phyloP scores from a whole-genome alignment of 441 rosid species.

The Dalechampia spathulata region DNA sequence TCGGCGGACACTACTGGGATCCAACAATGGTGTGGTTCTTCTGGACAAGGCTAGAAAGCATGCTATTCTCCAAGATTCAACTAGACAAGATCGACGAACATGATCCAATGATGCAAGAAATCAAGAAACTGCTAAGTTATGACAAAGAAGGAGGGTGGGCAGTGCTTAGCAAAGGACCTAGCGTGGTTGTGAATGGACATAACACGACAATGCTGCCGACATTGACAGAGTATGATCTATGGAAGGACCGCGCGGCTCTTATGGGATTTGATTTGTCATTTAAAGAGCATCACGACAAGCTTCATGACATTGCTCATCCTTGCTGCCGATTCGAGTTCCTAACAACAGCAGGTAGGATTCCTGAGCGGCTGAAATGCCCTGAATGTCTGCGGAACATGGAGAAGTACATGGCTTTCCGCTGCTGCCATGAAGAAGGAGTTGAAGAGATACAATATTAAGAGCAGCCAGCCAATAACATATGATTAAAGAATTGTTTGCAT shows the following conservation, averaged over 20 bases:
- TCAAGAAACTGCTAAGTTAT: conserved; percentile 48
- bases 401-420: conserved; percentile 45
- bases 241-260: conserved; percentile 35
- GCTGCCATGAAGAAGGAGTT: conserved; percentile 41
- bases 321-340: conserved; percentile 55
- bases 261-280: conserved; percentile 46
- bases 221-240: conserved; percentile 34
- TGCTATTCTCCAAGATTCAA: conserved; percentile 64
- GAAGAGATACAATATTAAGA: neutral
- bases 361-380: conserved; percentile 47
- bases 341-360: conserved; percentile 36
- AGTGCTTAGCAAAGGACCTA: conserved; percentile 40
- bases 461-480: no score
- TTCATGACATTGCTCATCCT: conserved; percentile 37
- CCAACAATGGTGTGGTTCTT: conserved; percentile 57
- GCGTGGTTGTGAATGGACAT: conserved; percentile 40
- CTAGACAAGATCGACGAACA: conserved; percentile 30
- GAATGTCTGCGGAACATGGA: conserved; percentile 60
- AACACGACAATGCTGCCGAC: conserved; percentile 35
- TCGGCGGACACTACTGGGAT: conserved; percentile 46
- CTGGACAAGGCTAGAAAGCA: conserved; percentile 74
- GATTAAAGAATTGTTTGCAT: no score
- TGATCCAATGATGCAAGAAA: conserved; percentile 53
- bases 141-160: conserved; percentile 81
- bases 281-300: conserved; percentile 38